A percentile compares a stretch with the other conserved stretches of the same genome.
Evolutionary conservation across 192 early-diverging fungal species (phyloP).

Genomic region (Umbelopsis isabellina): DNA sequence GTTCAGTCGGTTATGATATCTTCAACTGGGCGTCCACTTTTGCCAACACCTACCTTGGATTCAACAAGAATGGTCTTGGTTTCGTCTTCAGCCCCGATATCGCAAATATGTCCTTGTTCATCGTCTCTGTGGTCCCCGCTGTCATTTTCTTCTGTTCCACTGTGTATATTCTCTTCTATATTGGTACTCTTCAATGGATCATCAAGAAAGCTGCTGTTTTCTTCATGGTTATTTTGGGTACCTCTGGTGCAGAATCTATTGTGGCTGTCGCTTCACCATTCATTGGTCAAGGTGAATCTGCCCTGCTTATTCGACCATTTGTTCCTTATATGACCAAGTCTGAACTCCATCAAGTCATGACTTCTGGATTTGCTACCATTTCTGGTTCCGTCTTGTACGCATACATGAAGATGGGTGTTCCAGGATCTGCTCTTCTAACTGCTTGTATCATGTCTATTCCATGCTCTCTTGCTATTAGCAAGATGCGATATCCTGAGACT

Average conservation of each 20-base stretch:
- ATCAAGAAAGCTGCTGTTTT: slow-evolving; percentile 64
- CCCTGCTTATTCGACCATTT: slow-evolving; percentile 80
- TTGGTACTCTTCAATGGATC: slow-evolving; percentile 82
- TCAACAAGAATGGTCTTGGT: slow-evolving; percentile 66
- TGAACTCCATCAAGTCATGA: slow-evolving; percentile 87
- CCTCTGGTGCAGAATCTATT: slow-evolving; percentile 83
- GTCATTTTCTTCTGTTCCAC: slow-evolving; percentile 89
- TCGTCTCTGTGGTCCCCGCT: slow-evolving; percentile 76
- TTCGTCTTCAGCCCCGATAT: slow-evolving; percentile 70
- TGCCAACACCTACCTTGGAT: slow-evolving; percentile 63
- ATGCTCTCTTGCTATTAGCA: slow-evolving; percentile 79
- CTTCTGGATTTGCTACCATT: slow-evolving; percentile 90
- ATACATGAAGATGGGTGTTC: slow-evolving; percentile 73
- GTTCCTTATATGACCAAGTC: slow-evolving; percentile 81
- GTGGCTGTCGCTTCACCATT: slow-evolving; percentile 87
- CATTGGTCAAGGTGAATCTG: slow-evolving; percentile 82
- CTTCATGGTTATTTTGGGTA: slow-evolving; percentile 69
- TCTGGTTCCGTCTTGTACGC: slow-evolving; percentile 80
- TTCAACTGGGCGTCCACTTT: slow-evolving; percentile 71
- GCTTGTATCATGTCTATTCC: slow-evolving; percentile 93
- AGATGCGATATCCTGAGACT: slow-evolving; percentile 84
- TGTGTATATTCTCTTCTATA: slow-evolving; percentile 83
- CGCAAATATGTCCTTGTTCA: slow-evolving; percentile 56
- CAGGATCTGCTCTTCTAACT: slow-evolving; percentile 70
- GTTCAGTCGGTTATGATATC: slow-evolving; percentile 68